Evolutionary conservation across 2,329 filamentous ascomycete species (phyloP), one percentile per base, ranked within the genome.

Genomic region (Trichoderma breve): DNA sequence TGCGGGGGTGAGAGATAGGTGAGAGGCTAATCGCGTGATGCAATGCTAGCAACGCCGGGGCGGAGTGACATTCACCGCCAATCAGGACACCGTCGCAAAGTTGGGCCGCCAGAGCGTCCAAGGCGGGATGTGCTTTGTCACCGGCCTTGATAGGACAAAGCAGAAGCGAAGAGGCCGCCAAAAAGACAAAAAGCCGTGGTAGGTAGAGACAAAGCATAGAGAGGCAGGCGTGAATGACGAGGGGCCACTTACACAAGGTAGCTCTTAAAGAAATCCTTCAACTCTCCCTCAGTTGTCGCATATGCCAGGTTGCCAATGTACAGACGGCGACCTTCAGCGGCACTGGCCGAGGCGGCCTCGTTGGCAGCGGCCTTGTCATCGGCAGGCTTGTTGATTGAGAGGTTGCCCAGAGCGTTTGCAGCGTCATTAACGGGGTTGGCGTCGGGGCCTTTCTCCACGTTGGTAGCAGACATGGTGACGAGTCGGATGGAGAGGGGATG

Each of bases 281-380:
- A 94, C 92, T 98, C 94, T 92, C 93, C 96, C 93, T 98, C 96
- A 85, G 94, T 97, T 91, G 96, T 98, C 92, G 95, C 95, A 86
- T 99, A 99, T 82, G 96, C 96, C 91, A 99, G 93, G 90, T 99
- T 99, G 89, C 96, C 96, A 88, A 99, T 98, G 88, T 99, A 99
- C 81, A 99, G 92, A 88, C 96, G 94, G 88, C 96, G 94, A 85
- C 96, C 95, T 89, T 99, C 96, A 85, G 95, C 95, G 85, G 96
- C 96, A 87, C 94, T 97, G 86, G 94, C 94, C 84, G 96, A 92
- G 82, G 96, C 94, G 84, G 95, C 94, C 84, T 97, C 94, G 83
- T 93, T 92, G 86, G 92, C 89, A 80, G 91, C 82, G 76, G 82
- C 80, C 88, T 87, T 87, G 81, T 87, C 86, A 77, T 87, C 85